Base-by-base conservation (phyloP, 1,139 yeast species). In the Suhomyces coccinellae region DNA sequence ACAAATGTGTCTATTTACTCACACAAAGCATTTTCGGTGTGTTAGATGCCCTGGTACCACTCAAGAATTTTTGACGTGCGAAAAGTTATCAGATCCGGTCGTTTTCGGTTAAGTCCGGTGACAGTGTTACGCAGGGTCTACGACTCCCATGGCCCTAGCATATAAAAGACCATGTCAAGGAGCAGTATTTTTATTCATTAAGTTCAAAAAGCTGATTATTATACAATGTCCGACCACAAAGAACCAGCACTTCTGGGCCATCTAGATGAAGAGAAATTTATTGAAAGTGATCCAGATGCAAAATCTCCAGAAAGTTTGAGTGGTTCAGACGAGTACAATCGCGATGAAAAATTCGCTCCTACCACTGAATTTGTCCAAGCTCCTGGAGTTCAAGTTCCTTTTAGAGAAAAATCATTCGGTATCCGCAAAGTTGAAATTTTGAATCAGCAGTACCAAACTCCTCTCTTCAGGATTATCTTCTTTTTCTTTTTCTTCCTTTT, bases 401-500 rank as follows among this genome's bases (percentile, higher is more conserved):
- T 20, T 16, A 8, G 16, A 16, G 26, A 33, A 16, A 62, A 58
- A 45, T 69, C 73, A 7, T 57, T 65, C 39, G 76, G 75, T 29
- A 57, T 75, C 34, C 61, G 69, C 52, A 72, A 63, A 52, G 65
- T 72, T 15, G 79, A 75, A 52, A 56, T 75, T 27, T 58, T 72
- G 49, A 66, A 66, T 15, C 62, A 59, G 5, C 77, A 71, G 50
- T 73, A 57, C 47, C 36, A 50, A 27, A 45, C 44, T 41, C 51
- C 45, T 5, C 35, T 20, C 16, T 63, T 49, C 43, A 73, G 68
- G 45, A 48, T 67, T 8, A 54, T 67, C 31, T 67, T 78, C 49
- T 79, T 78, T 49, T 54, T 81, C 43, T 66, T 77, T 37, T 72
- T 83, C 13, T 83, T 85, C 58, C 52, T 80, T 14, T 76, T 82